A percentile compares a stretch with the other conserved stretches of the same genome.
These are phyloP conservation scores for Mortierella sp. DNA, from an alignment of 371 early-diverging fungal genomes.

Conservation along the genomic window DNA sequence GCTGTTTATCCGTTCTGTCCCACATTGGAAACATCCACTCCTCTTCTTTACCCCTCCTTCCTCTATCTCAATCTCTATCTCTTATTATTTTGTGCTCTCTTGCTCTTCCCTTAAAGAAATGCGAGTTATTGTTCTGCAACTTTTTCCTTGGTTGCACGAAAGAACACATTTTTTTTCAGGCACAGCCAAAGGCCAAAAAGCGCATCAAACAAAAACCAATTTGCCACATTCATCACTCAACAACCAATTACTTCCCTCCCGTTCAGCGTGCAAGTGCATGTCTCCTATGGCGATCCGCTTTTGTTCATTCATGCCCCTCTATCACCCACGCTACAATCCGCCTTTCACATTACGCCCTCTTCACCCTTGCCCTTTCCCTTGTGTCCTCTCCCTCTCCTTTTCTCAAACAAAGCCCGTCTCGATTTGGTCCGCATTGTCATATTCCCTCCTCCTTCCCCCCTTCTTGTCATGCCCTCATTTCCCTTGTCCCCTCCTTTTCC, in stretches of 20 bases:
- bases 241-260: not conserved
- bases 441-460: not conserved
- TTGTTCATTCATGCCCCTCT: not conserved
- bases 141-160: not conserved
- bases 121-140: no score
- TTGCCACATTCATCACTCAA: no score
- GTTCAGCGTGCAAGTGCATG: not conserved
- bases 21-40: no score
- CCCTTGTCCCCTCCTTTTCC: not conserved
- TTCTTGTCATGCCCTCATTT: not conserved
- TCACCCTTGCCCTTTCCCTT: not conserved
- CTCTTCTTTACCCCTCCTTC: no score
- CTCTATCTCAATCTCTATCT: no score
- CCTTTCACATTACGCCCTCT: not conserved
- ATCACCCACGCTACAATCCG: not conserved
- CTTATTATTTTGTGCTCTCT: not conserved
- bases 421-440: not conserved
- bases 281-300: not conserved
- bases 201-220: not conserved
- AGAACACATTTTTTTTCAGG: slow-evolving; percentile 8
- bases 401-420: not conserved
- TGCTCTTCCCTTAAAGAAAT: no score
- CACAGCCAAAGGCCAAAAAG: not conserved
- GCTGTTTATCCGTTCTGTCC: no score
- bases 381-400: not conserved